Conservation (phyloP, 148 eudicot genomes). For the Persicaria tinctoria region DNA sequence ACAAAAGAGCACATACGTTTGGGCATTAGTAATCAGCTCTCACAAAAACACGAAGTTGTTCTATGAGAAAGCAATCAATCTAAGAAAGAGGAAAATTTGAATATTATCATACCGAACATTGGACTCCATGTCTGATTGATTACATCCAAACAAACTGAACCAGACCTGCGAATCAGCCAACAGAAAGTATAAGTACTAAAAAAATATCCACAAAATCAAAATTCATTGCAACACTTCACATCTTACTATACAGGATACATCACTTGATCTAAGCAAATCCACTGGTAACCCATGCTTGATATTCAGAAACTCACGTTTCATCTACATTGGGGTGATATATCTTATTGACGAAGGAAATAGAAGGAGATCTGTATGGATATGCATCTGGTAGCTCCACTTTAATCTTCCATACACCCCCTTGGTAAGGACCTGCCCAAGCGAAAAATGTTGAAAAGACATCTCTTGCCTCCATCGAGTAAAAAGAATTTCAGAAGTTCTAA, state of each 20-base stretch:
- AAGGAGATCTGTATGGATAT: constrained; percentile 78
- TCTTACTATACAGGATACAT: not conserved
- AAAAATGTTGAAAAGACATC: not conserved
- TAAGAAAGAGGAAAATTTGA: not conserved
- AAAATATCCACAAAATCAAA: not conserved
- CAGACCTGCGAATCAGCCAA: constrained; percentile 50
- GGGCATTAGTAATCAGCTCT: constrained; percentile 10
- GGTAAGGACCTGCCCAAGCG: constrained; percentile 53
- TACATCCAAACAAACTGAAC: constrained; percentile 82
- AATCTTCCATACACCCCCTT: constrained; percentile 73
- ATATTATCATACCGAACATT: constrained; percentile 54
- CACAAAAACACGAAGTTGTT: not conserved
- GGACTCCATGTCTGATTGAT: constrained; percentile 95
- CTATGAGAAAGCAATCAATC: not conserved
- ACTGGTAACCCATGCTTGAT: not conserved
- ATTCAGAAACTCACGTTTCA: constrained; percentile 50
- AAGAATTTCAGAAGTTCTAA: not conserved
- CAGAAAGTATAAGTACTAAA: not conserved
- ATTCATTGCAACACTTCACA: not conserved
- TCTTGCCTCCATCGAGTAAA: not conserved
- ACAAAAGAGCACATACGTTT: constrained; percentile 7
- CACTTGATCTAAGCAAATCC: not conserved
- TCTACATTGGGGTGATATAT: constrained; percentile 81
- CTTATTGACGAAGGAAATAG: constrained; percentile 69
- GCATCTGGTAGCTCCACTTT: constrained; percentile 78